phyloP scores from a whole-genome alignment of 345 rosid species.

The Eucalyptus erythrocorys region DNA sequence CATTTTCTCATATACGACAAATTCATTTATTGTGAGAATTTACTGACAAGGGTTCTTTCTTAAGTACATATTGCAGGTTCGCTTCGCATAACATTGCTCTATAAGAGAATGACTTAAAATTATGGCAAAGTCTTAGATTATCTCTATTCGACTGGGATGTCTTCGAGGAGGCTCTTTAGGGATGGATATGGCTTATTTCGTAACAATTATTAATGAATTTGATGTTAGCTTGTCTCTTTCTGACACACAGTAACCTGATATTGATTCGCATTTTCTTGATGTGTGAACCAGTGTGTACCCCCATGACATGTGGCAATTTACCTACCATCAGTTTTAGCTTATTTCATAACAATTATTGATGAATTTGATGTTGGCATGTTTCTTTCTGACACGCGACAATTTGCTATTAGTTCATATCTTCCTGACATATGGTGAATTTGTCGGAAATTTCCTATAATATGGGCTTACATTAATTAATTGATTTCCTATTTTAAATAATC shows the following conservation, averaged over 20 bases:
- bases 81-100: not conserved
- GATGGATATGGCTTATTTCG: not conserved
- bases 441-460: too few relatives aligned
- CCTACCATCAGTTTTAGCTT: too few relatives aligned
- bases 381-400: not conserved
- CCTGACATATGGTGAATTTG: accelerated
- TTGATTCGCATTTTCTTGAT: accelerated
- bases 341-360: too few relatives aligned
- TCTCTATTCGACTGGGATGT: not conserved
- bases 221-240: accelerated
- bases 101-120: not conserved
- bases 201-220: not conserved
- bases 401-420: accelerated
- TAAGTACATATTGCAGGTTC: not conserved
- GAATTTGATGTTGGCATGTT: not conserved
- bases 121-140: not conserved
- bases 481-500: too few relatives aligned
- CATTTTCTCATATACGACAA: not conserved
- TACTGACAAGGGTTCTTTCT: not conserved
- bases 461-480: too few relatives aligned
- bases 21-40: not conserved
- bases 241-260: accelerated
- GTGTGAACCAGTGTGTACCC: not conserved
- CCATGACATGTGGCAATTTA: too few relatives aligned
- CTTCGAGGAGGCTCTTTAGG: not conserved